A percentile compares a stretch with the other conserved stretches of the same genome.
Conservation (phyloP, 2,329 filamentous ascomycete genomes). For the Fusarium brachygibbosum region DNA sequence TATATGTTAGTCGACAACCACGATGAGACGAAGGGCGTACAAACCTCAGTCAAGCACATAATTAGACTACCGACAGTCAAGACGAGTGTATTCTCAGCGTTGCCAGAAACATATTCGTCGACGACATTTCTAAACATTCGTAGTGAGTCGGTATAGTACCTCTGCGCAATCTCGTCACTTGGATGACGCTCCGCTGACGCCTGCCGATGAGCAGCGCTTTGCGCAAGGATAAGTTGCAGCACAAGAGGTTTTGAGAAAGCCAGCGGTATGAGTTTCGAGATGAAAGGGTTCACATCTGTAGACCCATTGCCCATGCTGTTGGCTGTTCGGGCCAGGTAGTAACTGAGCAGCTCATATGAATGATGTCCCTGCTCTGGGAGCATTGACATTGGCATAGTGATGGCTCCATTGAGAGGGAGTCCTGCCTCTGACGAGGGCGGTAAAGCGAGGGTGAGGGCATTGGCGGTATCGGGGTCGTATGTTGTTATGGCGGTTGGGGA, state of each 20-base stretch:
- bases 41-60: constrained; percentile 62
- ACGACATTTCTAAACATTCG: constrained; percentile 55
- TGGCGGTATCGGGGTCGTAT: constrained; percentile 40
- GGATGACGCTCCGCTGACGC: constrained; percentile 49
- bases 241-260: constrained; percentile 62
- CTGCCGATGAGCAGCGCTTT: constrained; percentile 58
- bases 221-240: constrained; percentile 61
- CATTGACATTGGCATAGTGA: constrained; percentile 50
- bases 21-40: neutral
- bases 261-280: constrained; percentile 61
- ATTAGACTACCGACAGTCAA: constrained; percentile 61
- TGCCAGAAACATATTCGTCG: constrained; percentile 52
- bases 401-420: constrained; percentile 30
- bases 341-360: constrained; percentile 61
- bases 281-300: constrained; percentile 61
- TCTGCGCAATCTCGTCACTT: constrained; percentile 52
- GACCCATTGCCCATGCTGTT: constrained; percentile 64
- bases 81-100: constrained; percentile 54
- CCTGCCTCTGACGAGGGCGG: constrained; percentile 11
- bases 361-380: constrained; percentile 51
- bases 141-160: constrained; percentile 56
- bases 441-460: constrained; percentile 40
- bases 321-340: constrained; percentile 60
- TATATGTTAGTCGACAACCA: constrained; percentile 17
- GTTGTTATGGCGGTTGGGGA: constrained; percentile 15